Conservation (phyloP, 106 monocot genomes). For the Triglochin maritima region DNA sequence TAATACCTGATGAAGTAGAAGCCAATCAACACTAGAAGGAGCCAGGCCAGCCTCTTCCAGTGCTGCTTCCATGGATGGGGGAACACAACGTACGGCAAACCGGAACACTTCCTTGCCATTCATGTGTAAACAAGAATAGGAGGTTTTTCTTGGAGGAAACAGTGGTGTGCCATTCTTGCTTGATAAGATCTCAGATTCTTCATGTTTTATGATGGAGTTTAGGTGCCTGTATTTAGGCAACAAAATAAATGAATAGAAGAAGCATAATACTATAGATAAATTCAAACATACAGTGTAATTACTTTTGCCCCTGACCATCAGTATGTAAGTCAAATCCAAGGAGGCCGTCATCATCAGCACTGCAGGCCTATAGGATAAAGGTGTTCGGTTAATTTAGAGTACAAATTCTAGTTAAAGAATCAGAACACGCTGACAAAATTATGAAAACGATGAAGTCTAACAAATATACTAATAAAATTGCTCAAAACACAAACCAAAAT, state of each 20-base stretch:
- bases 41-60: conserved; percentile 57
- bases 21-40: conserved; percentile 66
- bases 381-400: too few relatives aligned
- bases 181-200: conserved; percentile 16
- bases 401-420: too few relatives aligned
- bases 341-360: conserved; percentile 61
- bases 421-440: too few relatives aligned
- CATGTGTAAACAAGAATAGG: conserved; percentile 81
- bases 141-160: conserved; percentile 55
- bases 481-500: too few relatives aligned
- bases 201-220: conserved; percentile 26
- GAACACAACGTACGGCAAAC: conserved; percentile 81
- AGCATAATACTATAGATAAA: background rate
- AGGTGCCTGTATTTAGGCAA: conserved; percentile 40
- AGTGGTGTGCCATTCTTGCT: conserved; percentile 38
- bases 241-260: background rate
- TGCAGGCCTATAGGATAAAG: conserved; percentile 47
- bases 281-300: background rate
- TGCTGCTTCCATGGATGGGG: conserved; percentile 50
- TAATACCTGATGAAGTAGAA: conserved; percentile 84
- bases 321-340: conserved; percentile 83
- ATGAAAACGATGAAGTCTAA: too few relatives aligned
- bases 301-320: conserved; percentile 88
- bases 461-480: too few relatives aligned
- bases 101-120: conserved; percentile 99